phyloP scores from a whole-genome alignment of 2,329 filamentous ascomycete species.

The Fusarium mangiferae region DNA sequence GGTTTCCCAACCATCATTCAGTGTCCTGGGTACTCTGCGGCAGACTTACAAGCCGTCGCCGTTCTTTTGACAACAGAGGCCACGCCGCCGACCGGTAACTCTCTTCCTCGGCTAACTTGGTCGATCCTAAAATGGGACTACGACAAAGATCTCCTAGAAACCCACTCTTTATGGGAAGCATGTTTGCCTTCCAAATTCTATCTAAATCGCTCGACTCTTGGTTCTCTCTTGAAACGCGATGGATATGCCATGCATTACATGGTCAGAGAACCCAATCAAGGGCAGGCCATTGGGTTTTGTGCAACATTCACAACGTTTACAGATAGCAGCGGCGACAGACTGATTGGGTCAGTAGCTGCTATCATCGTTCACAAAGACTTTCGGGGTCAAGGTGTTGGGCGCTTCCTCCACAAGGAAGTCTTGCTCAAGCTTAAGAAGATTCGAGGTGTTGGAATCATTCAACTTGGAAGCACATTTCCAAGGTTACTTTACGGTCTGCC shows the following conservation, averaged over 20 bases:
- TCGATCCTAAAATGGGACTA: slow-evolving; percentile 53
- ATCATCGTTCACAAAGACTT: slow-evolving; percentile 62
- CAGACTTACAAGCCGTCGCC: slow-evolving; percentile 61
- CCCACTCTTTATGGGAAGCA: slow-evolving; percentile 60
- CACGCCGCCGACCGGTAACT: slow-evolving; percentile 11
- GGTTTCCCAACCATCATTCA: slow-evolving; percentile 65
- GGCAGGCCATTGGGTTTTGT: slow-evolving; percentile 64
- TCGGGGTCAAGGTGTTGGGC: slow-evolving; percentile 62
- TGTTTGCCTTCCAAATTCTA: slow-evolving; percentile 57
- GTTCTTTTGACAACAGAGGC: slow-evolving; percentile 55
- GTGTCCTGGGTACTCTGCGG: slow-evolving; percentile 58
- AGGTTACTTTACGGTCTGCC: slow-evolving; percentile 67
- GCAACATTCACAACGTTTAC: slow-evolving; percentile 69
- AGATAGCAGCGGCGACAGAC: slow-evolving; percentile 60
- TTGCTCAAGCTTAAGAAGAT: slow-evolving; percentile 60
- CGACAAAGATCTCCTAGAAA: slow-evolving; percentile 52
- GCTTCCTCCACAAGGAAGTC: slow-evolving; percentile 63
- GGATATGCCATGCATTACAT: slow-evolving; percentile 68
- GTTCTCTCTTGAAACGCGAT: slow-evolving; percentile 61
- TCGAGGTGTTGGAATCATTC: slow-evolving; percentile 63
- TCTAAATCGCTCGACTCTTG: slow-evolving; percentile 55
- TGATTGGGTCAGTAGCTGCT: slow-evolving; percentile 66
- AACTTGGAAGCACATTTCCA: slow-evolving; percentile 68
- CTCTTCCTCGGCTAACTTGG: slow-evolving; percentile 52
- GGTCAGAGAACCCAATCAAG: slow-evolving; percentile 57